A percentile compares a stretch with the other conserved stretches of the same genome.
Evolutionary conservation across 352 stramenopile genomes (phyloP).

Genomic region (Phytophthora sojae): DNA sequence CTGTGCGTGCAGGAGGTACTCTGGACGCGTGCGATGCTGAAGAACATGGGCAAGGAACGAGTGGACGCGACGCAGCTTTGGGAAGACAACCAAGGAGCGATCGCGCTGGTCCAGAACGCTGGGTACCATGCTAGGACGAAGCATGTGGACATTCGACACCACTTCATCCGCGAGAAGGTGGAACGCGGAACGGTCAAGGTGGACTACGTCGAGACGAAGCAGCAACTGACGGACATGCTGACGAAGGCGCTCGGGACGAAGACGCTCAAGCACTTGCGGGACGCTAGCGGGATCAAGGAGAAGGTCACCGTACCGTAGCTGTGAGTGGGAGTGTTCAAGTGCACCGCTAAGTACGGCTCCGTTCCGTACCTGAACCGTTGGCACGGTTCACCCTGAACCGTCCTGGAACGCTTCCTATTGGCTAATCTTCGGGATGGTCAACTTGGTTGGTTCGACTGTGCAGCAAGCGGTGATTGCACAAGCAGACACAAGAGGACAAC

Average conservation of each 20-base stretch:
- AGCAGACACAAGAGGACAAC: too few relatives aligned
- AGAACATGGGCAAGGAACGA: neutral
- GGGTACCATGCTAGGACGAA: slow-evolving; percentile 10
- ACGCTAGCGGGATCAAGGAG: slow-evolving; percentile 1
- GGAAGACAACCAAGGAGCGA: slow-evolving; percentile 18
- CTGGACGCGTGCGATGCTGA: slow-evolving; percentile 2
- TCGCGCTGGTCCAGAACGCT: slow-evolving; percentile 8
- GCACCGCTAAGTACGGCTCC: neutral
- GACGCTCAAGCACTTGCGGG: slow-evolving; percentile 7
- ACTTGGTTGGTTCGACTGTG: too few relatives aligned
- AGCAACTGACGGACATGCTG: slow-evolving; percentile 8
- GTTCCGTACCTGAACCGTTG: too few relatives aligned
- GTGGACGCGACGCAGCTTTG: neutral
- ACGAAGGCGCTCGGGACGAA: slow-evolving; percentile 18
- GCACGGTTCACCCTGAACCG: too few relatives aligned
- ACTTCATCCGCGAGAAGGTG: slow-evolving; percentile 15
- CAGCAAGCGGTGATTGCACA: too few relatives aligned
- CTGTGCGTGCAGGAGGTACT: neutral
- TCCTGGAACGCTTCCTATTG: too few relatives aligned
- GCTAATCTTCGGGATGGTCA: too few relatives aligned
- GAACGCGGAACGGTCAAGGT: slow-evolving; percentile 12
- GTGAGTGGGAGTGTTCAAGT: slow-evolving; percentile 19
- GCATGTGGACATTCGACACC: slow-evolving; percentile 13
- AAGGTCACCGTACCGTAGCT: neutral
- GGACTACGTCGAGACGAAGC: slow-evolving; percentile 1